Evolutionary conservation across 2,329 filamentous ascomycete genomes (phyloP), one percentile per base, ranked within the genome.

Genomic region (Akanthomyces muscarius): DNA sequence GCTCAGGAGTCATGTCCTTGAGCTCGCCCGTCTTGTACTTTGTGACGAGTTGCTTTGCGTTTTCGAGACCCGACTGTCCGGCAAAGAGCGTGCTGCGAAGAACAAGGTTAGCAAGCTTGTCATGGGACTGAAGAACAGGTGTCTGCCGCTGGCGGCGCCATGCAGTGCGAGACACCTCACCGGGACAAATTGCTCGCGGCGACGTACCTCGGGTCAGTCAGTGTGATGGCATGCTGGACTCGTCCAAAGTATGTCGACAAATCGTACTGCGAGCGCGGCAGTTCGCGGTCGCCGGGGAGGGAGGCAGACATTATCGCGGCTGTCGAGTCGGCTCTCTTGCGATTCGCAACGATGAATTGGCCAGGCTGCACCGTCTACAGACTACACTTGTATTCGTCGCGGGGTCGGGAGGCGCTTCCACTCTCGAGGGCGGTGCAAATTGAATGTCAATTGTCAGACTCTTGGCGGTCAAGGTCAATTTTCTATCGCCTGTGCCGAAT

Each of bases 151-250:
- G 14, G 25, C 33, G 44, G 33, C 33, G 14, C 28, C 6, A 5
- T 14, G 44, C 44, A 14, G 10, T 7, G 18, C 38, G n/a, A 44
- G 28, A 28, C 11, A 21, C 42, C 18, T 7, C 23, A 21, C 4
- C 18, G 21, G 8, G 44, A 41, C 11, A 6, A 41, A 14, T 25
- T 45, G 48, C 47, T 21, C 56, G 62, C 65, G 65, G 21, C 28
- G 65, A 77, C 90, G 87, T 83, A 98, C 94, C 93, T 95, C 69
- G 95, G 95, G 81, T 99, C 95, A 74, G 93, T 90, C 71, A 99
- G 87, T 71, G 93, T 88, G 65, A 91, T 89, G 21, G 92, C 88
- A 80, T 99, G 94, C 78, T 85, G 86, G 72, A 98, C 95, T 64
- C 95, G 88, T 68, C 95, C 95, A 91, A 91, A 95, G 80, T 99